Evolutionary conservation across 116 monocot genomes (phyloP).

Genomic region (Dioscorea cayenensis): DNA sequence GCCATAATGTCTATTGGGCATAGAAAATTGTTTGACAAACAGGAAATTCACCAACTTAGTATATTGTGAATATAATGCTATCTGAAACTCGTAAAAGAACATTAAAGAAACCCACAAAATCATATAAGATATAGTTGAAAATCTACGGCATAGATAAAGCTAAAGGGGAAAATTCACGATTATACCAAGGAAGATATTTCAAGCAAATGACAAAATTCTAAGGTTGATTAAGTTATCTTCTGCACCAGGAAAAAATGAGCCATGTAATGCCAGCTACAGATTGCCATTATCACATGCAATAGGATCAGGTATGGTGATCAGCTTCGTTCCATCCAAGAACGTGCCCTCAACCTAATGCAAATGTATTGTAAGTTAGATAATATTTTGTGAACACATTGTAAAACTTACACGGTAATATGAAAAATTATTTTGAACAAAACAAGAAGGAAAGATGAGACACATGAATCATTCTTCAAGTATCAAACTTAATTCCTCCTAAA

Average conservation of each 20-base stretch:
- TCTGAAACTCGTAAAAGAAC: no score
- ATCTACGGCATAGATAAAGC: no score
- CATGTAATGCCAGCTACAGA: constrained; percentile 76
- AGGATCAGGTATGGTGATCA: constrained; percentile 88
- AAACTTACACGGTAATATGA: no score
- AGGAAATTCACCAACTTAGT: no score
- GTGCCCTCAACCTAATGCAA: constrained; percentile 86
- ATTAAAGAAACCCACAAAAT: no score
- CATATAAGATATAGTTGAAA: no score
- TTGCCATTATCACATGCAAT: constrained; percentile 80
- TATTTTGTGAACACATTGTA: not conserved
- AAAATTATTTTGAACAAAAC: no score
- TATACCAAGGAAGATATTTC: not conserved
- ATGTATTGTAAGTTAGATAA: not conserved
- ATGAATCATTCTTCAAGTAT: no score
- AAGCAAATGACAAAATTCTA: not conserved
- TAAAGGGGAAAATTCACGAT: not conserved
- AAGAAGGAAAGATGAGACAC: no score
- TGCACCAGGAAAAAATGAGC: constrained; percentile 93
- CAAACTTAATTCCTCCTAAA: not conserved
- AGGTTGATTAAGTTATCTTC: not conserved
- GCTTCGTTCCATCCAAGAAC: constrained; percentile 89
- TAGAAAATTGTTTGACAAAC: no score
- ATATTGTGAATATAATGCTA: no score
- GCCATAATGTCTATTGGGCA: no score